Evolutionary conservation across 2,329 filamentous ascomycete genomes (phyloP), one percentile per base, ranked within the genome.

Genomic region (Ceratocystis cacaofunesta): DNA sequence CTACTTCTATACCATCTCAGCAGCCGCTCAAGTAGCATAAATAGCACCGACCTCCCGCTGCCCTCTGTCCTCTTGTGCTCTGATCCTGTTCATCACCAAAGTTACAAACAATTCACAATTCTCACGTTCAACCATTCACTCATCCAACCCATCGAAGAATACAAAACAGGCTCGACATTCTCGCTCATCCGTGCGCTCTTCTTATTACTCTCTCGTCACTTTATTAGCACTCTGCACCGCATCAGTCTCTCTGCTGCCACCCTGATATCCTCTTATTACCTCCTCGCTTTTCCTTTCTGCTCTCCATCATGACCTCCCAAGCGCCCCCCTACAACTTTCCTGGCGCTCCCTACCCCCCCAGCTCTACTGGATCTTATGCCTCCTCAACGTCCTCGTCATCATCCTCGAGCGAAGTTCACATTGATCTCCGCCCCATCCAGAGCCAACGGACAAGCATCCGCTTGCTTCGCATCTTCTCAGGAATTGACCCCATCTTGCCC

Each of bases 381-480:
- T 46, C 25, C n/a, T 62, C 64, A 15, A 28, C 17, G 17, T 30
- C 55, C n/a, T 64, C 63, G 17, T 60, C 63, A 17, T 30, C 43
- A 10, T 62, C 43, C 61, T 22, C 61, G 22, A 30, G 44, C 41
- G 60, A 44, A 17, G 30, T 43, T n/a, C 43, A 32, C 36, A 61
- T 64, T 28, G 43, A 63, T 2, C 46, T 50, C 4, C 57, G 63
- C 5, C 48, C 48, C 12, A 64, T 67, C 44, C 48, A 67, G 58
- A 65, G 62, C 12, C 36, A 65, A 36, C 46, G 57, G 46, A 48
- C 48, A 15, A 63, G 62, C 19, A 63, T 67, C 25, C 66, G 63
- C 28, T 48, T 67, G 46, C 66, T 67, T 19, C 66, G 66, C 63
- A 67, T 67, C 58, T 67, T 67, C 50, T 67, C 66, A 17, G 66